Evolutionary conservation across 23 red algal species (phyloP), one percentile per base, ranked within the genome.

Genomic region (Cyanidium caldarium): DNA sequence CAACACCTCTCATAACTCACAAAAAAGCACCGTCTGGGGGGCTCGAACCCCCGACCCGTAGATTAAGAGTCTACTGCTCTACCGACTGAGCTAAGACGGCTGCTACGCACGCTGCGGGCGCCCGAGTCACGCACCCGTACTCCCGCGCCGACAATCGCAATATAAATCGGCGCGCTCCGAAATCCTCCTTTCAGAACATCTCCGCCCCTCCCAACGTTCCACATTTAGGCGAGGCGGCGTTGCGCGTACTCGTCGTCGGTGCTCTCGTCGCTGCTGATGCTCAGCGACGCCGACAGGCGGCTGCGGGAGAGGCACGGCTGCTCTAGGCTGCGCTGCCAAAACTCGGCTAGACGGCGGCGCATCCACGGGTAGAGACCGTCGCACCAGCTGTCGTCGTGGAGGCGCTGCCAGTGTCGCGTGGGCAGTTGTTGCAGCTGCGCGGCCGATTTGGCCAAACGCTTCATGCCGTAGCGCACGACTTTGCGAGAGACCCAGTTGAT

Each of bases 51-150:
- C 71, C 83, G 89, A 95, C 89, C 89, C 85, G 78, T 78, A 86
- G 89, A 87, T 95, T 95, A 95, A 95, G 89, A 95, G 89, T 87
- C 89, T 86, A 78, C 78, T 82, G 88, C 88, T 94, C 88, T 94
- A 94, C 88, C 88, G 88, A 94, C 88, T 94, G 88, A 94, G 88
- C 88, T 94, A 94, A 44, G 65, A 23, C 78, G 78, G 78, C 58
- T 57, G 14, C 0, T 40, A 46, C 20, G 57, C 20, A 1, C 1
- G 42, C 1, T 0, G 44, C 38, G 0, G 12, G n/a, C n/a, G n/a
- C n/a, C n/a, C n/a, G n/a, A n/a, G n/a, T n/a, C n/a, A n/a, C n/a
- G n/a, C n/a, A n/a, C n/a, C n/a, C n/a, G n/a, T n/a, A n/a, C n/a
- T n/a, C n/a, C n/a, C n/a, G n/a, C n/a, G n/a, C 23, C 10, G 5